A percentile compares a stretch with the other conserved stretches of the same genome.
Evolutionary conservation across 768 basidiomycete species (phyloP).

Genomic region (Phylloporus sp.): DNA sequence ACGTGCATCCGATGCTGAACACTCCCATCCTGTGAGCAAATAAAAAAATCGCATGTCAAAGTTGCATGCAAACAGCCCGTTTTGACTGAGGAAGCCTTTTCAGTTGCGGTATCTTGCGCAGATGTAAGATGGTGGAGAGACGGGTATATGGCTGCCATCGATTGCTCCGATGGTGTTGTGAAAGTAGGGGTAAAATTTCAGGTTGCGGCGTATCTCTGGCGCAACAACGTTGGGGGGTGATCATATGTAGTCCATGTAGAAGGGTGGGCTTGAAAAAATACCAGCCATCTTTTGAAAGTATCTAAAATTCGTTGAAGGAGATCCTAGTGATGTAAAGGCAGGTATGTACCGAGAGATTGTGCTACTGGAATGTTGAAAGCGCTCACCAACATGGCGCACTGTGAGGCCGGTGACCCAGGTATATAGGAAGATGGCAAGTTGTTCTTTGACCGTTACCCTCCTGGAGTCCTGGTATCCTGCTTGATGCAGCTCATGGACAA

Average conservation of each 20-base stretch:
- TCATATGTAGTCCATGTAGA: too few species aligned
- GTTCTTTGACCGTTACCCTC: neutral
- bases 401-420: neutral
- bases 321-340: too few species aligned
- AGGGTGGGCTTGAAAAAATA: neutral
- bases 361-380: neutral
- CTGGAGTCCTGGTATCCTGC: neutral
- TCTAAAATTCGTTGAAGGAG: neutral
- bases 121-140: neutral
- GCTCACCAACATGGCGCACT: neutral
- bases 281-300: neutral
- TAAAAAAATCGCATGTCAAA: neutral
- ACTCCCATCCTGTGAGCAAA: slow-evolving; percentile 19
- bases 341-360: neutral
- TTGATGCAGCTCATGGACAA: neutral
- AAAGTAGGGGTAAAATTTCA: neutral
- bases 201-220: too few species aligned
- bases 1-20: slow-evolving; percentile 9
- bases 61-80: neutral
- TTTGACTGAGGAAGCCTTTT: neutral
- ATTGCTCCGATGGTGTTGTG: neutral
- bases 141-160: neutral
- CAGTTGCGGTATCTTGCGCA: neutral
- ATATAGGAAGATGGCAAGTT: neutral
- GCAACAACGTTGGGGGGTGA: too few species aligned